Percentiles rank a stretch among this genome's conserved stretches.
phyloP scores from a whole-genome alignment of 441 rosid genomes.

The Corymbia citriodora region DNA sequence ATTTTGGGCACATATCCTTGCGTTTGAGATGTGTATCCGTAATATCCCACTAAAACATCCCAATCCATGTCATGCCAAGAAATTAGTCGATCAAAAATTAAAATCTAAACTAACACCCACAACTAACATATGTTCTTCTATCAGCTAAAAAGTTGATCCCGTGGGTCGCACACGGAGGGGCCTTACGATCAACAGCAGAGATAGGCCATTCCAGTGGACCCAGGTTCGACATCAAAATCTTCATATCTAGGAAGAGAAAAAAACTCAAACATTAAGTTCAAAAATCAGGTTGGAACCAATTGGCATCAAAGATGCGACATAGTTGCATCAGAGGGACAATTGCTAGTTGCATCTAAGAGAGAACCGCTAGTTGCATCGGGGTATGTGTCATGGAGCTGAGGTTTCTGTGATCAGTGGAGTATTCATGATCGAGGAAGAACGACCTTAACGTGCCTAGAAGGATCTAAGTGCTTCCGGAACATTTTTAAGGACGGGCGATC shows the following conservation, averaged over 20 bases:
- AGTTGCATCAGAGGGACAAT: background rate
- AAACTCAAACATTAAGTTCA: background rate
- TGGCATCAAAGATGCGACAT: background rate
- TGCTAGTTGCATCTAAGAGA: background rate
- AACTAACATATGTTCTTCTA: background rate
- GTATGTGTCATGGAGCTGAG: too few species aligned
- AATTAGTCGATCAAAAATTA: background rate
- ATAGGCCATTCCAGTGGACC: background rate
- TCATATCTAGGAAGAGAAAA: background rate
- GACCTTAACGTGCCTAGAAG: too few species aligned
- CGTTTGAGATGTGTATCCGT: background rate
- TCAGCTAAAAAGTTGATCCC: background rate
- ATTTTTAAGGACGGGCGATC: too few species aligned
- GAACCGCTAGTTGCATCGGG: too few species aligned
- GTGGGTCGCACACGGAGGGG: background rate
- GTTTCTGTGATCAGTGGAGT: too few species aligned
- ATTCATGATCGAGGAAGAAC: too few species aligned
- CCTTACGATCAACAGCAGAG: background rate
- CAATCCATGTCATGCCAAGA: background rate
- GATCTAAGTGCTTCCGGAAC: too few species aligned
- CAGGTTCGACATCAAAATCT: background rate
- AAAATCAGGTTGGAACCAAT: background rate
- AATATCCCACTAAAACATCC: background rate
- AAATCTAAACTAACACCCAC: background rate
- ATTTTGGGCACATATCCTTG: background rate